Percentiles rank a stretch among this genome's conserved stretches.
These are phyloP conservation scores for Plantago major DNA, from an alignment of 257 asterid genomes.

Conservation along the genomic window DNA sequence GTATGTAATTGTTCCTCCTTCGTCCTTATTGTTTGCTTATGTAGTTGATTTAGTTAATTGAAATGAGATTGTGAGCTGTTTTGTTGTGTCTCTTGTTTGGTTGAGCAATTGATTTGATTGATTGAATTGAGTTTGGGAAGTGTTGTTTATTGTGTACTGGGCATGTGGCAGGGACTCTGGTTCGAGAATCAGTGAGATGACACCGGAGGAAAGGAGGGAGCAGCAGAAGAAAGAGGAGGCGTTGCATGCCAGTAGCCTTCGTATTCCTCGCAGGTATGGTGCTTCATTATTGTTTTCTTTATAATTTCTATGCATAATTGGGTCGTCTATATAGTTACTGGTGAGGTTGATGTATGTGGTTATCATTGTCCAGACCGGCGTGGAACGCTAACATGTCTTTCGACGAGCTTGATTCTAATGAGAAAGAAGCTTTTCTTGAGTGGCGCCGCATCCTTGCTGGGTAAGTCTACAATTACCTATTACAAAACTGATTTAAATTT, in stretches of 20 bases:
- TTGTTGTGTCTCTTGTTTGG: background rate
- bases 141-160: background rate
- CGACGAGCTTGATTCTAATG: slow-evolving; percentile 89
- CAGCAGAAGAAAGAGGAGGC: slow-evolving; percentile 86
- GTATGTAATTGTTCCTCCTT: slow-evolving; percentile 38
- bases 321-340: slow-evolving; percentile 5
- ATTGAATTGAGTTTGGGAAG: background rate
- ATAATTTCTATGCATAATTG: background rate
- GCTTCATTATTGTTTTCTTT: too few relatives aligned
- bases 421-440: slow-evolving; percentile 68
- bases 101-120: too few relatives aligned
- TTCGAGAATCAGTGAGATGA: slow-evolving; percentile 46
- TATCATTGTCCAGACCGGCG: slow-evolving; percentile 61
- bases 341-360: slow-evolving; percentile 15
- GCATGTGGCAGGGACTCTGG: slow-evolving; percentile 58
- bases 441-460: slow-evolving; percentile 97
- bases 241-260: slow-evolving; percentile 87
- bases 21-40: background rate
- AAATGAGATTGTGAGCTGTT: background rate
- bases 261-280: slow-evolving; percentile 84
- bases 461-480: slow-evolving; percentile 34
- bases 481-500: background rate
- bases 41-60: background rate
- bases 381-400: slow-evolving; percentile 86
- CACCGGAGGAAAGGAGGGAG: slow-evolving; percentile 56